phyloP scores from a whole-genome alignment of 305 asterid species.

The Solanum aculeatissimum region DNA sequence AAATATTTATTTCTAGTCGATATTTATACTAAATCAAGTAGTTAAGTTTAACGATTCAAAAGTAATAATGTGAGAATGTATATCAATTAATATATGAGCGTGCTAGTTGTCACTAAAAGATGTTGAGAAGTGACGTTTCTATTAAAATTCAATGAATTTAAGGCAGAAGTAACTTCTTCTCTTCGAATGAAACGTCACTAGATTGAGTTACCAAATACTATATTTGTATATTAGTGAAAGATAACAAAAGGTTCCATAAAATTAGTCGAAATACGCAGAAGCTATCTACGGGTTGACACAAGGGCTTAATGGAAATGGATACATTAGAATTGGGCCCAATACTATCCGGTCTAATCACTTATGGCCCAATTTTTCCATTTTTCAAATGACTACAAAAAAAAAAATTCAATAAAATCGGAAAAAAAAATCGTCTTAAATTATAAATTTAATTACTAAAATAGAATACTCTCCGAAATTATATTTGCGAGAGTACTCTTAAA shows the following conservation, averaged over 20 bases:
- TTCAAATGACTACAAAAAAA: neutral
- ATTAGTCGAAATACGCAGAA: neutral
- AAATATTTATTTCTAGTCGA: neutral
- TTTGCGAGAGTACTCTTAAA: neutral
- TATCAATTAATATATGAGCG: neutral
- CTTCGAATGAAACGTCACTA: too few species aligned
- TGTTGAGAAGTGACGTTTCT: neutral
- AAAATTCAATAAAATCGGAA: neutral
- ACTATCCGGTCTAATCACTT: neutral
- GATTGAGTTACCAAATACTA: neutral
- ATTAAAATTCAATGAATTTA: neutral
- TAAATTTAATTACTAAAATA: neutral
- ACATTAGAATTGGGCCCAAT: conserved; percentile 42
- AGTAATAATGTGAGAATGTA: neutral
- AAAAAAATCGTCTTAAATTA: neutral
- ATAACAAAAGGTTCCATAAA: neutral
- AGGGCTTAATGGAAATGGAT: neutral
- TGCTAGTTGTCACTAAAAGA: neutral
- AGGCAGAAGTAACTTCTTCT: neutral
- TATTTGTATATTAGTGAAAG: too few species aligned
- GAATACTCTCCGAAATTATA: neutral
- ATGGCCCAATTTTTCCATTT: neutral
- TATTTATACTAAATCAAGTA: neutral
- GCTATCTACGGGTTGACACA: too few species aligned
- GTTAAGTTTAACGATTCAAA: neutral